Percentiles rank a stretch among this genome's conserved stretches.
These are phyloP conservation scores for Penicillium palitans DNA, from an alignment of 2,329 filamentous ascomycete genomes.

Conservation along the genomic window DNA sequence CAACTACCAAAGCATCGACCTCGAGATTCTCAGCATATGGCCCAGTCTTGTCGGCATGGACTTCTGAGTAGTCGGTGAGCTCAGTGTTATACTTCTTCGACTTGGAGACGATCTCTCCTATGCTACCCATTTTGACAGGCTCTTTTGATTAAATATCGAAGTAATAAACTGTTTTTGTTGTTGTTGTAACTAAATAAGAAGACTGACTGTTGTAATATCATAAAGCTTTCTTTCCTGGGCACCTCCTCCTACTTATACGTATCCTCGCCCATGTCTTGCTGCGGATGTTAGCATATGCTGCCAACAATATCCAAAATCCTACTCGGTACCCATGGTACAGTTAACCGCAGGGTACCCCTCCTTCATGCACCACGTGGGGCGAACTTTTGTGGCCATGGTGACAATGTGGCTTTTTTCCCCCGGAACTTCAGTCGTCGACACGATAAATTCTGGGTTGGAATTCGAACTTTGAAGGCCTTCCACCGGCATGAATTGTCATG, in stretches of 20 bases:
- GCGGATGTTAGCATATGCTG: background rate
- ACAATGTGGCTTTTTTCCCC: background rate
- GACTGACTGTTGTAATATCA: background rate
- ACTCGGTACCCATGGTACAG: background rate
- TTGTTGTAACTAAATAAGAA: background rate
- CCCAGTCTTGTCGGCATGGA: conserved; percentile 11
- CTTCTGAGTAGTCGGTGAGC: conserved; percentile 11
- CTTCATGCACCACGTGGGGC: background rate
- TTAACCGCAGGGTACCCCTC: background rate
- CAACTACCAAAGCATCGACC: conserved; percentile 33
- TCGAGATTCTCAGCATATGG: conserved; percentile 23
- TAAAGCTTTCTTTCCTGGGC: background rate
- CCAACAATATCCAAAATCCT: background rate
- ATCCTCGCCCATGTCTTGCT: too few species aligned
- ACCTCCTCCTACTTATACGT: background rate
- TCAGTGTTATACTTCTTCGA: conserved; percentile 16
- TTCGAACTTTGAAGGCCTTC: background rate
- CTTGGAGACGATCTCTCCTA: background rate
- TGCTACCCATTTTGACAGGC: conserved; percentile 1
- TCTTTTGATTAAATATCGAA: background rate
- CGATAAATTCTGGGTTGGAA: background rate
- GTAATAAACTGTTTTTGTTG: background rate
- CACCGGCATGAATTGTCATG: background rate
- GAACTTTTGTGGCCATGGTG: background rate
- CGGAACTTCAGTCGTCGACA: too few species aligned